Base-by-base conservation (phyloP, 1,284 basidiomycete genomes). In the Vanrija humicola region DNA sequence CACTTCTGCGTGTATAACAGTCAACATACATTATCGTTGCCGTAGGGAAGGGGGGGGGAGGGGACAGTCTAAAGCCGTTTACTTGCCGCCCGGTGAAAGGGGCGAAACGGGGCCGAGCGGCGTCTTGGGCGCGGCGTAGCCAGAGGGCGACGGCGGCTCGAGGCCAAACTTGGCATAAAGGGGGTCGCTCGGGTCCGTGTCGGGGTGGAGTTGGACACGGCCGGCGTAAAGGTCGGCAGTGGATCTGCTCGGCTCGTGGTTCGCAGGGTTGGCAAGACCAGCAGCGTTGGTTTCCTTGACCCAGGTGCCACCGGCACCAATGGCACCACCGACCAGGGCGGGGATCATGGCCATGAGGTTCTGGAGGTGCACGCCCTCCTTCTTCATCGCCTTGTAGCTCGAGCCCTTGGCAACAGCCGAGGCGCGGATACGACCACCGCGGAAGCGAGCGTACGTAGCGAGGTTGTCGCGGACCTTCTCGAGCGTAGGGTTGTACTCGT, bases 261-360 rank as follows among this genome's bases (percentile, higher is more conserved):
- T 61, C 5, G 73, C 70, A 0, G 70, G 70, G 54, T 73, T 65
- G 38, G 63, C 52, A 21, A 72, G 55, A 2, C 62, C 65, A 7
- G 55, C 43, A 2, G 61, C 48, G 53, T 68, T 61, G 34, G 52
- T 38, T 28, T 56, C 55, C 18, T 59, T 48, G 16, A 72, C 64
- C 74, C 74, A 77, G 50, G 65, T 64, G 15, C 67, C 63, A 47
- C 89, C 88, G 48, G 88, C 88, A 56, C 67, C 91, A 46, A 95
- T 85, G 6, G 89, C 87, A 8, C 89, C 86, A 23, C 88, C 86
- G 61, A 96, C 84, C 18, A 96, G 74, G 0, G 88, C 86, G 9
- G 92, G 93, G 0, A 92, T 85, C 88, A 95, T 94, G 3, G 90
- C 85, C 78, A 95, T 81, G 29, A 94, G 77, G 6, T 82, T 83